These are phyloP conservation scores for Paecilomyces niveus DNA, from an alignment of 2,329 filamentous ascomycete genomes.

Conservation along the genomic window DNA sequence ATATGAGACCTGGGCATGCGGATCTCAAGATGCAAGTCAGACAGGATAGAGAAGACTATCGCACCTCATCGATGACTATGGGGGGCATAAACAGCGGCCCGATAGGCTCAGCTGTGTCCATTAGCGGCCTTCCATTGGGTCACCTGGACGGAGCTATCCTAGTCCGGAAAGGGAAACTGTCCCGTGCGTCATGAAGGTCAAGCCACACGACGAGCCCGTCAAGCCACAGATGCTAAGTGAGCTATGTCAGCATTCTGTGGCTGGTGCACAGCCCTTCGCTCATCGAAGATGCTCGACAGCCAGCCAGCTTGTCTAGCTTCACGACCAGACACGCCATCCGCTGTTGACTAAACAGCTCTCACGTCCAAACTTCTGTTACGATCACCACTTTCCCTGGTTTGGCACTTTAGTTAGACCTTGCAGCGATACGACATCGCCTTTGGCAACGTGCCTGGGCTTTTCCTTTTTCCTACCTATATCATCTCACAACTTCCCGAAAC, in stretches of 20 bases:
- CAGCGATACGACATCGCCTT: not conserved
- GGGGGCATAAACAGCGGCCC: not conserved
- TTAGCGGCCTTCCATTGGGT: not conserved
- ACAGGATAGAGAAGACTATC: not conserved
- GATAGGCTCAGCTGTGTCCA: not conserved
- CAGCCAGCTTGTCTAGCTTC: not conserved
- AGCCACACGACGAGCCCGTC: not conserved
- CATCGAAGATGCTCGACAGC: not conserved
- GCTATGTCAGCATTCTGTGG: not conserved
- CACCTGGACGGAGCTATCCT: not conserved
- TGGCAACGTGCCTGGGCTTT: not conserved
- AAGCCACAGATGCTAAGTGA: not conserved
- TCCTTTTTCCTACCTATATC: not conserved
- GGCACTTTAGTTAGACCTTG: not conserved
- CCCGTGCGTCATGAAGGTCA: not conserved
- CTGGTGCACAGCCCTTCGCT: not conserved
- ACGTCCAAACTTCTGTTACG: not conserved
- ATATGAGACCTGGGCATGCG: conserved; percentile 7
- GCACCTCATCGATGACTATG: not conserved
- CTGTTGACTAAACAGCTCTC: not conserved
- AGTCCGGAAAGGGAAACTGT: not conserved
- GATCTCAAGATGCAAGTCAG: not conserved
- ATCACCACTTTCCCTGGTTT: not conserved
- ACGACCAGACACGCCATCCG: not conserved
- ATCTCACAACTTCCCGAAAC: conserved; percentile 2